Conservation (phyloP, 1,284 basidiomycete species). For the Takashimella koratensis region DNA sequence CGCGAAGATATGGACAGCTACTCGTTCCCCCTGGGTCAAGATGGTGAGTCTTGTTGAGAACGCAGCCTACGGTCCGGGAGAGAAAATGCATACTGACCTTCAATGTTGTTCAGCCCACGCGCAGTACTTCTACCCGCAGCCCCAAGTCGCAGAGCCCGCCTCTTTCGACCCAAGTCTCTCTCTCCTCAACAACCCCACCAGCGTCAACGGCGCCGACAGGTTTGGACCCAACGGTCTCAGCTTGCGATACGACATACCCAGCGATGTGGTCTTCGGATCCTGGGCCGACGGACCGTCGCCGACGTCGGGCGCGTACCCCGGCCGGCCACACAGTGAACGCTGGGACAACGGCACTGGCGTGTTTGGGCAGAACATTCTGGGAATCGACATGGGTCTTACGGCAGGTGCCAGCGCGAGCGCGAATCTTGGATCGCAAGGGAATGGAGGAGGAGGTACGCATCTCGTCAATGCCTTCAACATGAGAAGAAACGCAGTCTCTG, state of each 20-base stretch:
- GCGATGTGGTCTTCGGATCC: not conserved
- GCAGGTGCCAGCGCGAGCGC: not conserved
- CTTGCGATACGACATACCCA: not conserved
- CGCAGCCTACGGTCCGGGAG: no score
- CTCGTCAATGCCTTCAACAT: not conserved
- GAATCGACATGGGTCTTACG: not conserved
- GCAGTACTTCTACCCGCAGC: not conserved
- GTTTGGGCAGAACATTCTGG: not conserved
- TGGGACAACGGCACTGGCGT: not conserved
- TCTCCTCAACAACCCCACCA: not conserved
- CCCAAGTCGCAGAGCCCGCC: not conserved
- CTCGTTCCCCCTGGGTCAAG: not conserved
- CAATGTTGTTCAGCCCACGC: not conserved
- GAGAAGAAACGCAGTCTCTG: not conserved
- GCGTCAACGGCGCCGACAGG: not conserved
- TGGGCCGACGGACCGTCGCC: not conserved
- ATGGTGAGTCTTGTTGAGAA: not conserved
- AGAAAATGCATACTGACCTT: not conserved
- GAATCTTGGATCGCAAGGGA: not conserved
- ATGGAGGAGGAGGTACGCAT: not conserved
- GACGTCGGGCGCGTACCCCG: not conserved
- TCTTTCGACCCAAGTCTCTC: not conserved
- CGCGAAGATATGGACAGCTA: not conserved
- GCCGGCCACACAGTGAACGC: not conserved
- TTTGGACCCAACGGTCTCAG: not conserved